These are phyloP conservation scores for Taxillus chinensis DNA, from an alignment of 164 flowering plant genomes.

Conservation along the genomic window DNA sequence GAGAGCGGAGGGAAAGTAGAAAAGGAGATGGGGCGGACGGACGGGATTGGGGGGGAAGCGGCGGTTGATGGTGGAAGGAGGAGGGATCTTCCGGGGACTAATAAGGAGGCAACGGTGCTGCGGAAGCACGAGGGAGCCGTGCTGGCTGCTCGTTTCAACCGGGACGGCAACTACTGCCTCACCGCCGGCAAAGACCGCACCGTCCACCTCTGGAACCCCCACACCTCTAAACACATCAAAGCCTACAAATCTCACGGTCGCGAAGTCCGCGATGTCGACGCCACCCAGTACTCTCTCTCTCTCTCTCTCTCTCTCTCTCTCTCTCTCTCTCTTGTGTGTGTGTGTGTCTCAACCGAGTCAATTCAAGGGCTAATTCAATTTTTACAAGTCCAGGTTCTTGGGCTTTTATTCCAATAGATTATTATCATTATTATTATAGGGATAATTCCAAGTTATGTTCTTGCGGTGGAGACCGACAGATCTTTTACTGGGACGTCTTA, in stretches of 20 bases:
- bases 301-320: constrained; percentile 6
- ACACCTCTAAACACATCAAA: constrained; percentile 86
- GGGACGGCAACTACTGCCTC: constrained; percentile 79
- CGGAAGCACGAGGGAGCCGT: constrained; percentile 87
- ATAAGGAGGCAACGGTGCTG: constrained; percentile 49
- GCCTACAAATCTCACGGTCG: constrained; percentile 91
- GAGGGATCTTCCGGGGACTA: constrained; percentile 31
- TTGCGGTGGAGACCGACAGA: constrained; percentile 90
- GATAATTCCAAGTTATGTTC: constrained; percentile 81
- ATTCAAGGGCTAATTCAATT: too few relatives aligned
- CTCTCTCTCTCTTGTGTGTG: background rate
- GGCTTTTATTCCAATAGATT: too few relatives aligned
- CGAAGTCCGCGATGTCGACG: constrained; percentile 88
- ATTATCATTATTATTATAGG: constrained; percentile 20
- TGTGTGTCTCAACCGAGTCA: too few relatives aligned
- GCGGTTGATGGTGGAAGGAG: constrained; percentile 24
- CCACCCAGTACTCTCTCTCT: constrained; percentile 30
- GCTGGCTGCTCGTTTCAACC: constrained; percentile 71
- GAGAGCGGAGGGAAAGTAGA: background rate
- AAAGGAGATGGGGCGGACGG: too few relatives aligned
- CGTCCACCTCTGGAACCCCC: constrained; percentile 94
- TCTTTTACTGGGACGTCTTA: constrained; percentile 89
- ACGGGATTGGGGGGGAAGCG: background rate
- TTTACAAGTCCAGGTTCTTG: too few relatives aligned
- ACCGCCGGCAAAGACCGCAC: constrained; percentile 93